These are phyloP conservation scores for Tetracladium setigerum DNA, from an alignment of 495 filamentous ascomycete genomes.

Conservation along the genomic window DNA sequence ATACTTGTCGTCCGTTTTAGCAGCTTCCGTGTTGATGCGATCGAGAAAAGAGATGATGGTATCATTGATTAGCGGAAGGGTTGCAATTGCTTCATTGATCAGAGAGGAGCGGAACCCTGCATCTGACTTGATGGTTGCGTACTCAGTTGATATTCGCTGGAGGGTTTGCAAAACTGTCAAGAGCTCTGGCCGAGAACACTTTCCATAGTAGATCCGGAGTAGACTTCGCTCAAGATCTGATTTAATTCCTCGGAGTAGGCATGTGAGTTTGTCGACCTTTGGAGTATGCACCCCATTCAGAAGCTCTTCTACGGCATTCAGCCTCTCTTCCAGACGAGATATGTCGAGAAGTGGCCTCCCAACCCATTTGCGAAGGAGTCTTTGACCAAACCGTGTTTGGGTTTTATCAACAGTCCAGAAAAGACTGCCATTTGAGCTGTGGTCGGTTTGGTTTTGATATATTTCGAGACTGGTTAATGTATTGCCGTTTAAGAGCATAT, in stretches of 20 bases:
- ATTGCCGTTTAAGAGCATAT: constrained; percentile 96
- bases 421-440: constrained; percentile 77
- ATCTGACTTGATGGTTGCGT: constrained; percentile 56
- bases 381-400: constrained; percentile 79
- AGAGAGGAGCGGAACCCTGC: constrained; percentile 67
- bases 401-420: constrained; percentile 97
- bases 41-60: constrained; percentile 68
- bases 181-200: constrained; percentile 87
- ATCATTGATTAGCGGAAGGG: constrained; percentile 67
- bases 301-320: constrained; percentile 84
- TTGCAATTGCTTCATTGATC: constrained; percentile 64
- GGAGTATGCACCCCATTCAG: constrained; percentile 55
- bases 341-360: constrained; percentile 84
- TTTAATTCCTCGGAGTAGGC: constrained; percentile 61
- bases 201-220: constrained; percentile 94
- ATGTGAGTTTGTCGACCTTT: constrained; percentile 64
- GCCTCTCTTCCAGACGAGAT: constrained; percentile 67
- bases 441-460: constrained; percentile 90
- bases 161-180: constrained; percentile 77
- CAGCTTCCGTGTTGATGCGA: constrained; percentile 79
- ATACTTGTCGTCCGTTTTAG: constrained; percentile 84
- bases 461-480: constrained; percentile 91
- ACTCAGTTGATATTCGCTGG: constrained; percentile 71
- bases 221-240: constrained; percentile 86
- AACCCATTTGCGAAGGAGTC: constrained; percentile 90